Percentiles rank a stretch among this genome's conserved stretches.
Conservation (phyloP, 345 rosid species). For the Dipteronia sinensis region DNA sequence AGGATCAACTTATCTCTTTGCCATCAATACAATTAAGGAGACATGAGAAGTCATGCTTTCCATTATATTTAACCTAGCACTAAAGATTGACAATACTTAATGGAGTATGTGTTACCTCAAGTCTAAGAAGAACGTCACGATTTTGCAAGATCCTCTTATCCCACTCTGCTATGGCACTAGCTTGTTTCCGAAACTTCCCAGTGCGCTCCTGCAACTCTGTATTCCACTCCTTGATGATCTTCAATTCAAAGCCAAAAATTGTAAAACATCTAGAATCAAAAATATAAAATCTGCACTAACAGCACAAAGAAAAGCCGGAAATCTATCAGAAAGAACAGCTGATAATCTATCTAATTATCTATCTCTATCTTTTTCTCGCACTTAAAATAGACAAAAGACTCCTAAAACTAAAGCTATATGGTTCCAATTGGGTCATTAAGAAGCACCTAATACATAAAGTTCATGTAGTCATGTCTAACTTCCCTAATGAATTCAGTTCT, state of each 20-base stretch:
- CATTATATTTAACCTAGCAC: slow-evolving; percentile 7
- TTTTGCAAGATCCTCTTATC: slow-evolving; percentile 95
- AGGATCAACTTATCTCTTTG: neutral
- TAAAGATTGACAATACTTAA: neutral
- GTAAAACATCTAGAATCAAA: neutral
- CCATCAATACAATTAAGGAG: neutral
- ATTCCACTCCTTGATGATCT: slow-evolving; percentile 99
- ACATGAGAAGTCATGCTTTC: neutral
- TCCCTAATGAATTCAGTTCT: neutral
- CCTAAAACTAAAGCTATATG: neutral
- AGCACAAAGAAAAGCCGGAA: neutral
- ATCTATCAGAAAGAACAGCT: neutral
- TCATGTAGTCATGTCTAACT: neutral
- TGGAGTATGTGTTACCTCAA: slow-evolving; percentile 64
- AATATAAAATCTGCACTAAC: neutral
- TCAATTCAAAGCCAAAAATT: slow-evolving; percentile 21
- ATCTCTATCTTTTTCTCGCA: neutral
- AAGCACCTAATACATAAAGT: neutral
- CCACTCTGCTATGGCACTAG: slow-evolving; percentile 96
- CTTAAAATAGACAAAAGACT: neutral
- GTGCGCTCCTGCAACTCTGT: slow-evolving; percentile 91
- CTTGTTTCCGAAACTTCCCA: slow-evolving; percentile 88
- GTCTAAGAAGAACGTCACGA: slow-evolving; percentile 94
- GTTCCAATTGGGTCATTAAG: neutral
- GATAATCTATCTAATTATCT: neutral